Percentiles rank a stretch among this genome's conserved stretches.
These are phyloP conservation scores for Limnomonas spitsbergensis DNA, from an alignment of 139 green algal genomes.

Conservation along the genomic window DNA sequence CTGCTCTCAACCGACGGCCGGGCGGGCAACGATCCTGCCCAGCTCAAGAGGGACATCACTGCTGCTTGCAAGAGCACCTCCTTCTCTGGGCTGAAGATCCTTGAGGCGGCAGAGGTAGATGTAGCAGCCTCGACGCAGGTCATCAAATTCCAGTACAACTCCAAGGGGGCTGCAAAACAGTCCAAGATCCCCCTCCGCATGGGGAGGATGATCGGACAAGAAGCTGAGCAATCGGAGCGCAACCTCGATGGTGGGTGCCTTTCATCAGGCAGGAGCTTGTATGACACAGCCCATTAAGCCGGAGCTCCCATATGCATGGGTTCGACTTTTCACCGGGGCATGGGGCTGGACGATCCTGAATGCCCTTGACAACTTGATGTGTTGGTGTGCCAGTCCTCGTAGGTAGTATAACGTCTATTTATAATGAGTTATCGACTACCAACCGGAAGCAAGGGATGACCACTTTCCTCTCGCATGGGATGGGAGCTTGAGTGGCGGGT, in stretches of 20 bases:
- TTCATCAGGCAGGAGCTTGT: too few species aligned
- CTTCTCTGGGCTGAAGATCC: constrained; percentile 8
- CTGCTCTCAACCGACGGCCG: constrained; percentile 1
- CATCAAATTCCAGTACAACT: constrained; percentile 15
- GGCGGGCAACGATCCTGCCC: background rate
- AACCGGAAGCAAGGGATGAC: too few species aligned
- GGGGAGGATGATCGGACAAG: background rate
- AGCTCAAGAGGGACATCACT: constrained; percentile 12
- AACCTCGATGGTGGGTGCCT: background rate
- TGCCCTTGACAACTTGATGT: too few species aligned
- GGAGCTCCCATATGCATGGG: too few species aligned
- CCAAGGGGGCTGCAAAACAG: background rate
- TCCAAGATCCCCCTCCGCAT: background rate
- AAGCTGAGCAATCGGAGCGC: background rate
- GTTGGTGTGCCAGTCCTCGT: too few species aligned
- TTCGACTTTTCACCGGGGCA: too few species aligned
- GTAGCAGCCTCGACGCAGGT: background rate
- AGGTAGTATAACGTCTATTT: too few species aligned
- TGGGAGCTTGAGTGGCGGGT: too few species aligned
- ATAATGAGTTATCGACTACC: too few species aligned
- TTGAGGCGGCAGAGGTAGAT: background rate
- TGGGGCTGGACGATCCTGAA: too few species aligned
- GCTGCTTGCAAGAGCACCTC: background rate
- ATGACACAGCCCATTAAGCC: too few species aligned
- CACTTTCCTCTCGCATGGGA: too few species aligned